Evolutionary conservation across 768 basidiomycete species (phyloP).

Genomic region (Mycena venus): DNA sequence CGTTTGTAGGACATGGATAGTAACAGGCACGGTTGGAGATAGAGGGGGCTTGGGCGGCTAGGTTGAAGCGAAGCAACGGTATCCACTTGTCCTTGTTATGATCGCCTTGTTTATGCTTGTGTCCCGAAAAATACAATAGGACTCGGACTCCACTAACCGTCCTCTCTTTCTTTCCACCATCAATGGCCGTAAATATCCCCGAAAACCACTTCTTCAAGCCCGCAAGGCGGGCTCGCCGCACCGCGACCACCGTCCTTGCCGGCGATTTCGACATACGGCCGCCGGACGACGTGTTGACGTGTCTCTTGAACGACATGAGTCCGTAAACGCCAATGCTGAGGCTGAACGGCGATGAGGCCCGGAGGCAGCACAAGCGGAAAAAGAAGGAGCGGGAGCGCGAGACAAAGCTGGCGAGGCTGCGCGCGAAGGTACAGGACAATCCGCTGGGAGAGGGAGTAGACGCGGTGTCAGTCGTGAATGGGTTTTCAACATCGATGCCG

Average conservation of each 20-base stretch:
- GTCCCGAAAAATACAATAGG: constrained; percentile 39
- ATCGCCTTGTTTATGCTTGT: constrained; percentile 9
- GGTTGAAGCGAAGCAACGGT: constrained; percentile 15
- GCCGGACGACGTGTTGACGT: constrained; percentile 78
- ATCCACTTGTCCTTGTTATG: constrained; percentile 29
- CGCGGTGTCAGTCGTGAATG: constrained; percentile 42
- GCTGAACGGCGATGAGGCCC: too few species aligned
- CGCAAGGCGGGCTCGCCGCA: too few species aligned
- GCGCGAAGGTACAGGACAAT: constrained; percentile 46
- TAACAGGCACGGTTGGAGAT: constrained; percentile 11
- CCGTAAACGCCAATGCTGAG: constrained; percentile 60
- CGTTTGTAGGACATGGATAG: constrained; percentile 6
- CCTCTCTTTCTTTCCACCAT: constrained; percentile 42
- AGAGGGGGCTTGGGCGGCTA: constrained; percentile 21
- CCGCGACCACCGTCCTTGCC: constrained; percentile 78
- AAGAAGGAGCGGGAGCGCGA: constrained; percentile 52
- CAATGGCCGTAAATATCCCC: constrained; percentile 50
- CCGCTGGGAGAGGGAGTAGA: constrained; percentile 41
- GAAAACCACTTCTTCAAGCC: constrained; percentile 43
- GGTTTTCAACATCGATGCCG: constrained; percentile 43
- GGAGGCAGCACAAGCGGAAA: constrained; percentile 47
- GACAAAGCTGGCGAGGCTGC: too few species aligned
- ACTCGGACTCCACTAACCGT: constrained; percentile 55
- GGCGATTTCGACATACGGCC: constrained; percentile 80
- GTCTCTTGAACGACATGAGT: constrained; percentile 81